Base-by-base conservation (phyloP, 2,329 filamentous ascomycete genomes). In the Colletotrichum sublineola region DNA sequence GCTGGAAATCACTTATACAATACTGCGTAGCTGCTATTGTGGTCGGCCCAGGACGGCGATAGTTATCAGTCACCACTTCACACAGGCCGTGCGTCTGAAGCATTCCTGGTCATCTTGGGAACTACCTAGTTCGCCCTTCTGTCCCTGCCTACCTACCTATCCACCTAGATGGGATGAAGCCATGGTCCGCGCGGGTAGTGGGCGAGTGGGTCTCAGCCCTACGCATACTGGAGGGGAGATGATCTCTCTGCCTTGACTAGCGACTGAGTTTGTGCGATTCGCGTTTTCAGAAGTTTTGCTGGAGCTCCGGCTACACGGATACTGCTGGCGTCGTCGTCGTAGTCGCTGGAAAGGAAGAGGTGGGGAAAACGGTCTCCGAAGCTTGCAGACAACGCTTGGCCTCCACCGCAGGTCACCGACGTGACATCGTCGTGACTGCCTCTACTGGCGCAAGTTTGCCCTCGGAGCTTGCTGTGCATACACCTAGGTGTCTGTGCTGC, bases 141-240 rank as follows among this genome's bases (percentile, higher is more conserved):
- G 2, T 18, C 40, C 12, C 9, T 40, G 4, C 38, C 38, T 12
- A 40, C 38, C 38, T 40, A 40, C 40, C 14, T 24, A 18, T 14
- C 8, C 6, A 18, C 14, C 40, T 15, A 42, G 14, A 42, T 42
- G 40, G 40, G 40, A 42, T 50, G 38, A 24, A 14, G 38, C 38
- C 38, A 58, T n/a, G 5, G 9, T 11, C 53, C 53, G 33, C 38
- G 56, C 38, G 56, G 56, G 15, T 58, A 6, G 15, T 24, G 24
- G 36, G 56, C 56, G 40, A 15, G 18, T 29, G 40, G n/a, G 38
- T 2, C 38, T 60, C 56, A 60, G 57, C 57, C 57, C 38, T 60
- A 31, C 38, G 42, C 7, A 11, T 38, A 24, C 20, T 29, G 56
- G 24, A 5, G 5, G 14, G 5, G 40, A 44, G 15, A 40, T 33